Evolutionary conservation across 306 rosid genomes (phyloP), one percentile per base, ranked within the genome.

Genomic region (Astragalus glycyphyllos): DNA sequence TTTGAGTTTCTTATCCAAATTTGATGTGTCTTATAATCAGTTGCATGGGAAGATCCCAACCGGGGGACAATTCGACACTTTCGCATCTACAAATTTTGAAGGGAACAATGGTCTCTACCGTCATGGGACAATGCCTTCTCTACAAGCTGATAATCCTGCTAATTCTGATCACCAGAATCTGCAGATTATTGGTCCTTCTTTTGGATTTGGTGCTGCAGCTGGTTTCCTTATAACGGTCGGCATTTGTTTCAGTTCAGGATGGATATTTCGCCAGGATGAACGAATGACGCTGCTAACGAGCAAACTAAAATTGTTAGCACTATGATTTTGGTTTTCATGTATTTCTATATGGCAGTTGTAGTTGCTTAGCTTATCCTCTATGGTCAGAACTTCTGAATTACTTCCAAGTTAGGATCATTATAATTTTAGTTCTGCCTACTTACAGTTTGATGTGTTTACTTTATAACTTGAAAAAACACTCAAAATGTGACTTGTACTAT

Each of bases 21-120:
- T 77, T 63, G 73, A 71, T 20, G 81, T 77, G 60, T 77, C 81
- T 10, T 77, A 70, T 63, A 77, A 70, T 44, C 38, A 77, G 54
- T 46, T 77, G 37, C 54, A 70, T 13, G 77, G 81, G 44, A 5
- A 69, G 56, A 54, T 77, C 9, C 81, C 77, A 46, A 13, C n/a
- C 7, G 66, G 76, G 13, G 72, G 77, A 2, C 77, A 77, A 13
- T 77, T 77, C 13, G 72, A 70, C 11, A 77, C 81, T 55, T 77
- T 70, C 14, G 67, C 81, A 32, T 0, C 34, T n/a, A 54, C 67
- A 53, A 42, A 72, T 54, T 77, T 69, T 45, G 81, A 69, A 40
- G 76, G 76, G 23, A 77, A 77, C 72, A 44, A 0, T 23, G 77
- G 72, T 62, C 77, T 77, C 54, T 20, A 20, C 69, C 26, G 4